Percentiles rank a stretch among this genome's conserved stretches.
phyloP scores from a whole-genome alignment of 139 green algal species.

The Ettlia oleoabundans region DNA sequence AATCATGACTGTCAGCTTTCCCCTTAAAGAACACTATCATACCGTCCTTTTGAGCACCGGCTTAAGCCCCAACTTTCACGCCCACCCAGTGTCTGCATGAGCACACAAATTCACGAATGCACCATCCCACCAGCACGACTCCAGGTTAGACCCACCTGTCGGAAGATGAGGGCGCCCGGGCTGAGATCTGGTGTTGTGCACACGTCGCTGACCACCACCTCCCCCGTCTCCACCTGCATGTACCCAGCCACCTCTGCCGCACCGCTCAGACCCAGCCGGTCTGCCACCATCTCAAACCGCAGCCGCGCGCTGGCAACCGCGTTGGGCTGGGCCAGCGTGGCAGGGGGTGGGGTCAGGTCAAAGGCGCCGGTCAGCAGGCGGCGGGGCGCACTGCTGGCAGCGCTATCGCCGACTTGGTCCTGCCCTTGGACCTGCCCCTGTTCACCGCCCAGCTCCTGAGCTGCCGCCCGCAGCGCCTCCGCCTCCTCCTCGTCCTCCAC shows the following conservation, averaged over 20 bases:
- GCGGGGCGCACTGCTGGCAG: background rate
- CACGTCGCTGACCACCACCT: conserved; percentile 75
- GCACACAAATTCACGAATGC: background rate
- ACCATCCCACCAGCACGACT: background rate
- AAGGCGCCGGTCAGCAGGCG: background rate
- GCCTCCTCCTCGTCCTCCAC: conserved; percentile 13
- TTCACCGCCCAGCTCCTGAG: background rate
- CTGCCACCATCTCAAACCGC: conserved; percentile 57
- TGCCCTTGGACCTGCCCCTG: too few species aligned
- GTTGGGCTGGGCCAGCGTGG: background rate
- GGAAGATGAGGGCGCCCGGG: conserved; percentile 16
- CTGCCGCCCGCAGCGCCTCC: background rate
- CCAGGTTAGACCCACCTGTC: background rate
- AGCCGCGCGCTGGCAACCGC: conserved; percentile 28
- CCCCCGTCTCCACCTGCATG: conserved; percentile 68
- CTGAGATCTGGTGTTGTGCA: conserved; percentile 43
- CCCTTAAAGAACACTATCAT: too few species aligned
- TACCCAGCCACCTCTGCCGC: conserved; percentile 71
- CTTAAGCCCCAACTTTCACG: too few species aligned
- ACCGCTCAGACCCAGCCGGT: conserved; percentile 62
- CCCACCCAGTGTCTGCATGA: too few species aligned
- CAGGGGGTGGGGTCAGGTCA: conserved; percentile 43
- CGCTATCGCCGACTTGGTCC: background rate
- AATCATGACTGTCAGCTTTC: too few species aligned
- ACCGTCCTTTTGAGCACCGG: too few species aligned